phyloP scores from a whole-genome alignment of 2,329 filamentous ascomycete genomes.

The Xylaria sp. region DNA sequence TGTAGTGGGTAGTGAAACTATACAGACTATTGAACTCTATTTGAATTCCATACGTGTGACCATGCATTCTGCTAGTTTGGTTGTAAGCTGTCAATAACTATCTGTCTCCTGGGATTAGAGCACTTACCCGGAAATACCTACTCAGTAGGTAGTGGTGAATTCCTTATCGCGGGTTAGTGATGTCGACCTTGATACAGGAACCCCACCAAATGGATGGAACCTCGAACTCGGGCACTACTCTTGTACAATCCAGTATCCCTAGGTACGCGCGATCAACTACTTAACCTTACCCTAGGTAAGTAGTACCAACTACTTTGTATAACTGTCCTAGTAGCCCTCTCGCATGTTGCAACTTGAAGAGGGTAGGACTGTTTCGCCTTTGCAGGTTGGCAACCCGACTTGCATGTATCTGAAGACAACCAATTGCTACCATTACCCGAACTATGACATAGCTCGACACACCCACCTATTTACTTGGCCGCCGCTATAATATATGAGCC shows the following conservation, averaged over 20 bases:
- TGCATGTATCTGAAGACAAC: background rate
- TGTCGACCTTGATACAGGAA: constrained; percentile 30
- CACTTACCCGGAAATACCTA: constrained; percentile 3
- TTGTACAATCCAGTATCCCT: constrained; percentile 7
- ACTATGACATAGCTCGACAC: constrained; percentile 22
- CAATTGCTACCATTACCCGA: constrained; percentile 2
- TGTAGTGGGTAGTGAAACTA: background rate
- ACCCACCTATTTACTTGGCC: constrained; percentile 5
- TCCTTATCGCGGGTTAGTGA: constrained; percentile 30
- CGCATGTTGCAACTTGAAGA: background rate
- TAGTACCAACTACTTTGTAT: background rate
- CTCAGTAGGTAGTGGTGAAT: background rate
- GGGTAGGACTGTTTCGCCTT: constrained; percentile 9
- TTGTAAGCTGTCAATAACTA: background rate
- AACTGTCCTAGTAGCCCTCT: background rate
- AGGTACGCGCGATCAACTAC: background rate
- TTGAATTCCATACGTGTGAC: background rate
- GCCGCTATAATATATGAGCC: constrained; percentile 22
- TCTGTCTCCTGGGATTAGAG: background rate
- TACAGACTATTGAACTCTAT: background rate
- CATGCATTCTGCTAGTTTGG: background rate
- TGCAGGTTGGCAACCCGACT: constrained; percentile 25
- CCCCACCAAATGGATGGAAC: constrained; percentile 33
- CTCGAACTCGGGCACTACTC: constrained; percentile 10
- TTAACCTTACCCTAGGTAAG: background rate